phyloP scores from a whole-genome alignment of 345 rosid genomes.

The Tarenaya hassleriana region DNA sequence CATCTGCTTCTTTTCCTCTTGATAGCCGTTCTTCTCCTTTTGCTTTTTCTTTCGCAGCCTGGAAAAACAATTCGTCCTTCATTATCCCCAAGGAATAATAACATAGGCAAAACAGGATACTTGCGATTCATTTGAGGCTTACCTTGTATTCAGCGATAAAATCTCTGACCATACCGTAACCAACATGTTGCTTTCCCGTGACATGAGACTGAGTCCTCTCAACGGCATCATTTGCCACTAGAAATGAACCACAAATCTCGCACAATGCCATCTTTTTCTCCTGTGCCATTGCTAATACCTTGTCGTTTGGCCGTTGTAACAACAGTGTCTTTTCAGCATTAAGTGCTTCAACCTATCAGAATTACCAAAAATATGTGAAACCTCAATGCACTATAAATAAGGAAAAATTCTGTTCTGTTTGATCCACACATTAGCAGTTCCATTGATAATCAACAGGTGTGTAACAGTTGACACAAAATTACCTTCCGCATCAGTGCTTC shows the following conservation, averaged over 20 bases:
- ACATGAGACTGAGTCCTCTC: constrained; percentile 98
- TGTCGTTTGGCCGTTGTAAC: constrained; percentile 65
- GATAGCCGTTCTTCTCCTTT: constrained; percentile 73
- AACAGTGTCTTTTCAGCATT: constrained; percentile 64
- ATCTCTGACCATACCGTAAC: constrained; percentile 95
- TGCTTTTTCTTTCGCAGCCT: constrained; percentile 82
- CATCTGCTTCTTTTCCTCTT: constrained; percentile 84
- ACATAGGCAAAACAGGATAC: constrained; percentile 7
- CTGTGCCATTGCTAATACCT: constrained; percentile 64
- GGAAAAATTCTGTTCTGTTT: no score
- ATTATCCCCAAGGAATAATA: constrained; percentile 10
- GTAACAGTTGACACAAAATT: constrained; percentile 6
- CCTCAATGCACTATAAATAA: constrained; percentile 7
- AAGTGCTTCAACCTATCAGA: constrained; percentile 70
- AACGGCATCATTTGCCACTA: constrained; percentile 90
- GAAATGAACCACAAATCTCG: constrained; percentile 97
- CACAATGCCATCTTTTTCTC: constrained; percentile 98
- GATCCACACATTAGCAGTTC: neutral
- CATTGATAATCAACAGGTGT: constrained; percentile 4
- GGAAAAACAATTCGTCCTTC: constrained; percentile 24
- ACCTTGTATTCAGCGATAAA: constrained; percentile 78
- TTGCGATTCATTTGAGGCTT: constrained; percentile 20
- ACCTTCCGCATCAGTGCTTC: constrained; percentile 99
- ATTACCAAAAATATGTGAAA: constrained; percentile 12
- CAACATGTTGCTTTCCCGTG: constrained; percentile 94